These are phyloP conservation scores for Letharia lupina DNA, from an alignment of 495 filamentous ascomycete genomes.

Conservation along the genomic window DNA sequence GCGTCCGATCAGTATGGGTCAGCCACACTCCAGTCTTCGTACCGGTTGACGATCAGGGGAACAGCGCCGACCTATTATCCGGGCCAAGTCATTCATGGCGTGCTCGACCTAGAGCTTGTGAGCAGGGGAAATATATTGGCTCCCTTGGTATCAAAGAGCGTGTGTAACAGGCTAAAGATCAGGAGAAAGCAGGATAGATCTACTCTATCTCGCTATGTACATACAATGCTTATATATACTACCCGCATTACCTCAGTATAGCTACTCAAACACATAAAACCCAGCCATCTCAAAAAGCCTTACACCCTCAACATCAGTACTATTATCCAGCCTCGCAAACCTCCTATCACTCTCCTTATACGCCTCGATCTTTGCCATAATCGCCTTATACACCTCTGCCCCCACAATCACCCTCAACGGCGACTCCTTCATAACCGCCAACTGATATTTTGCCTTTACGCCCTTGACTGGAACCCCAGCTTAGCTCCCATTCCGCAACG, in stretches of 20 bases:
- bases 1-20: background rate
- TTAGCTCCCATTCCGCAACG: slow-evolving; percentile 33
- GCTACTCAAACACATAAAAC: background rate
- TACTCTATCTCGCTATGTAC: background rate
- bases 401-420: no score
- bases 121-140: background rate
- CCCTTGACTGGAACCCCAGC: slow-evolving; percentile 40
- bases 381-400: background rate
- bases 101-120: background rate
- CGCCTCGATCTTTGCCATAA: background rate
- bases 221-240: background rate
- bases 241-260: background rate
- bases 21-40: background rate
- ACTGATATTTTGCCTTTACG: slow-evolving; percentile 38
- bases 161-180: background rate
- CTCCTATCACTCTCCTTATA: slow-evolving; percentile 15
- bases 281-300: background rate
- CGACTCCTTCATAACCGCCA: slow-evolving; percentile 16
- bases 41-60: background rate
- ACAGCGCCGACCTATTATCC: background rate
- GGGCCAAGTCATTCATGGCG: background rate
- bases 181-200: background rate
- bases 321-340: background rate
- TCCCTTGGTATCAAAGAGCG: background rate
- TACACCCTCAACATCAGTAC: background rate